Evolutionary conservation across 140 eudicot genomes (phyloP), one percentile per base, ranked within the genome.

Genomic region (Flaveria floridana): DNA sequence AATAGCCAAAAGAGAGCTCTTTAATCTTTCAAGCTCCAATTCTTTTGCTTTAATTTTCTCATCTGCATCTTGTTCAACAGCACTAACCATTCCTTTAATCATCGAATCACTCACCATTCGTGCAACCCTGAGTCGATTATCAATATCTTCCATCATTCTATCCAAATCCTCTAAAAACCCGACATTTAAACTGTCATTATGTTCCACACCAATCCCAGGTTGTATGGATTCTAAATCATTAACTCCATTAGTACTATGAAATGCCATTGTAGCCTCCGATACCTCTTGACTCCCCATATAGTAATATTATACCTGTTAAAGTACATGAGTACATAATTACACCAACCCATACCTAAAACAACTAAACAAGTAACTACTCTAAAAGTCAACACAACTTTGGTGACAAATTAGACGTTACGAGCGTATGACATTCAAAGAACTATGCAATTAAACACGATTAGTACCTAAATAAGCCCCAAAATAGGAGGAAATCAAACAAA

Each of bases 61-160:
- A 7, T 84, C 84, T 7, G 97, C 87, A 58, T 88, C 95, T 51
- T 91, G 89, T 73, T 89, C 88, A 52, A 94, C 89, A 1, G 97
- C 97, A 72, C 61, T 84, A 34, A 91, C 89, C 82, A 87, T 84
- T 23, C 97, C 99, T 72, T 85, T 94, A 7, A 84, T 85, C 39
- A 94, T 74, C 0, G 99, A 81, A 65, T 91, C 95, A 77, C 89
- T 83, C 44, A 94, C 99, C 97, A 94, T 84, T 77, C 99, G 81
- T 1, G 97, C 83, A 34, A 94, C 63, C 44, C 66, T 83, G 9
- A 94, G 71, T 2, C 92, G 75, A 14, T 84, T 86, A 80, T 85
- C 83, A 2, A 94, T 75, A 58, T 88, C 99, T 20, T 90, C 89
- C 84, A 80, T 74, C 68, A 78, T 78, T 2, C 82, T 72, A 79